phyloP scores from a whole-genome alignment of 2,329 filamentous ascomycete species.

The Aspergillus udagawae region DNA sequence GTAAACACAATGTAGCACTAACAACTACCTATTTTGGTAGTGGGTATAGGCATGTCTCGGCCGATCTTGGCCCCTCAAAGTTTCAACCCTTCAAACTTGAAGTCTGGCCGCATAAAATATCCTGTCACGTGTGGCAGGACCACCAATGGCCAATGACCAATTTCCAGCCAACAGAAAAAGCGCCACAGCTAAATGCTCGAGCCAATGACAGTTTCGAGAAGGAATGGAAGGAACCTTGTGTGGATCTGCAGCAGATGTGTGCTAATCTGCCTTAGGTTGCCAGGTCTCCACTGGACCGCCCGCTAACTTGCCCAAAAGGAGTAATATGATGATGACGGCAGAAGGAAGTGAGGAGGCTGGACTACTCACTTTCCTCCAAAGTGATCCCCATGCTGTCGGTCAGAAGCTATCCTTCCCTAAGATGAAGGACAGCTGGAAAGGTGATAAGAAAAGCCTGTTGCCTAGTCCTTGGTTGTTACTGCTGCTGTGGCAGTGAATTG shows the following conservation, averaged over 20 bases:
- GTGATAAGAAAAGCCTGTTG: background rate
- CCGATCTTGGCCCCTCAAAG: background rate
- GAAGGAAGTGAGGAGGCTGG: background rate
- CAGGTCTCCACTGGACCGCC: background rate
- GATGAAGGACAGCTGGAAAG: background rate
- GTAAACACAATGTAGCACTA: too few relatives aligned
- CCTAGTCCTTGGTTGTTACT: background rate
- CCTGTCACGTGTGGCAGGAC: background rate
- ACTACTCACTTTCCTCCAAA: background rate
- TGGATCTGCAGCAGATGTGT: background rate
- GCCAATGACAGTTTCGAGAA: background rate
- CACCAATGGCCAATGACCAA: constrained; percentile 1
- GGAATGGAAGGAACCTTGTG: background rate
- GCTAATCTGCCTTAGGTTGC: background rate
- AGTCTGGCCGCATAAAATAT: background rate
- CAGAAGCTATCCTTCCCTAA: background rate
- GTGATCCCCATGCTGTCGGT: background rate
- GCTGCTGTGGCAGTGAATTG: background rate
- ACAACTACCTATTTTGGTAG: background rate
- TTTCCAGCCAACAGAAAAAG: background rate
- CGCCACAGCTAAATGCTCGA: background rate
- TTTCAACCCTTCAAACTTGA: too few relatives aligned
- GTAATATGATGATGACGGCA: background rate
- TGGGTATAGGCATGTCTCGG: background rate
- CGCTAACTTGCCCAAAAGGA: background rate